Conservation (phyloP, 768 basidiomycete genomes). For the Wakefieldia striispora region DNA sequence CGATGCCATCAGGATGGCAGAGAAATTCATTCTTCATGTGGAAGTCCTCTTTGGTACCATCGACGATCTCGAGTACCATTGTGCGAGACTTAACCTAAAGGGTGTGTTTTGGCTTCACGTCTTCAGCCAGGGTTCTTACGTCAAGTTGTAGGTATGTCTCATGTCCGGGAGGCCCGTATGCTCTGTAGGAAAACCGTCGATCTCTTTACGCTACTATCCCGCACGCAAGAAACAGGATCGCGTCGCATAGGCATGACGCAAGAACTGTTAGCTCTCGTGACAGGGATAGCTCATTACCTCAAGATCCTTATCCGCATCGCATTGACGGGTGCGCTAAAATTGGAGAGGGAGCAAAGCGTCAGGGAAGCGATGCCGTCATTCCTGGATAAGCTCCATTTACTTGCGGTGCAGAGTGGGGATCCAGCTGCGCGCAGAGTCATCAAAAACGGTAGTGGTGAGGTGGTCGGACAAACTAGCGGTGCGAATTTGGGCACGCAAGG, state of each 20-base stretch:
- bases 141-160: conserved; percentile 78
- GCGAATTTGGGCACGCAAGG: conserved; percentile 77
- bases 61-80: conserved; percentile 92
- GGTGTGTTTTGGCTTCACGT: conserved; percentile 49
- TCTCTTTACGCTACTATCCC: conserved; percentile 92
- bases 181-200: conserved; percentile 99
- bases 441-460: conserved; percentile 71
- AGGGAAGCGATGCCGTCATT: conserved; percentile 84
- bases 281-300: conserved; percentile 98
- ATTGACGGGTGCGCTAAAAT: conserved; percentile 89
- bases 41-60: conserved; percentile 97
- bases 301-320: conserved; percentile 99
- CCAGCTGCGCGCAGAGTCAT: conserved; percentile 74
- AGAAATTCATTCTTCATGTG: conserved; percentile 97
- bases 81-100: conserved; percentile 74
- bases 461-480: conserved; percentile 35
- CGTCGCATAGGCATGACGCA: conserved; percentile 95
- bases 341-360: conserved; percentile 87
- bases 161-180: conserved; percentile 97
- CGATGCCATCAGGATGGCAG: conserved; percentile 97
- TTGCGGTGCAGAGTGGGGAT: conserved; percentile 83
- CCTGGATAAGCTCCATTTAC: conserved; percentile 88
- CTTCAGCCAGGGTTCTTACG: conserved; percentile 10
- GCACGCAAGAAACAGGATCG: conserved; percentile 90
- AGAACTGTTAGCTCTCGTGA: conserved; percentile 94